A percentile compares a stretch with the other conserved stretches of the same genome.
Conservation (phyloP, 2,329 filamentous ascomycete genomes). For the Colletotrichum sublineola region DNA sequence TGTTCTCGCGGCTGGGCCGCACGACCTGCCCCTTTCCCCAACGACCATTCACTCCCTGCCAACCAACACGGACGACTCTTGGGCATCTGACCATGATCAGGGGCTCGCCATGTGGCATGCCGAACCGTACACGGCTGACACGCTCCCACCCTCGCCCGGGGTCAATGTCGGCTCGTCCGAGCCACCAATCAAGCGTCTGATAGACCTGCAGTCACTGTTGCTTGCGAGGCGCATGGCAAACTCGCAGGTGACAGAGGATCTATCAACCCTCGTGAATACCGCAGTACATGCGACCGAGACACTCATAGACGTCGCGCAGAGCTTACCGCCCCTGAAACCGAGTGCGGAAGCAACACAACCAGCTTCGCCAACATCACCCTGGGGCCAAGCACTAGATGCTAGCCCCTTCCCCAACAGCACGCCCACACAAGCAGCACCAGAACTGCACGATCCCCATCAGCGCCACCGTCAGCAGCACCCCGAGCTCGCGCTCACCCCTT, state of each 20-base stretch:
- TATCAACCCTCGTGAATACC: slow-evolving; percentile 21
- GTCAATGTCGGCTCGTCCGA: slow-evolving; percentile 13
- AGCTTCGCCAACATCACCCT: slow-evolving; percentile 15
- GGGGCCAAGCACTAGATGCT: slow-evolving; percentile 22
- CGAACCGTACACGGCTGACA: slow-evolving; percentile 22
- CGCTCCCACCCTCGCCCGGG: slow-evolving; percentile 20
- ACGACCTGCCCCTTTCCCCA: slow-evolving; percentile 25
- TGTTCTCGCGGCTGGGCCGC: background rate
- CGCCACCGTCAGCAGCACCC: slow-evolving; percentile 2
- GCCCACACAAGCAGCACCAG: background rate
- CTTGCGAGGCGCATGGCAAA: slow-evolving; percentile 7
- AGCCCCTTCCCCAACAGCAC: background rate
- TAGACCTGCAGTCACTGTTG: slow-evolving; percentile 23
- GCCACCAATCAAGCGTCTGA: slow-evolving; percentile 19
- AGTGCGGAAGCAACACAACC: slow-evolving; percentile 30
- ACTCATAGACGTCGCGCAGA: slow-evolving; percentile 32
- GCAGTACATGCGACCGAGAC: slow-evolving; percentile 35
- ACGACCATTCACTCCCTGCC: slow-evolving; percentile 27
- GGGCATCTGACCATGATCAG: slow-evolving; percentile 24
- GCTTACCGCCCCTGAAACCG: slow-evolving; percentile 14
- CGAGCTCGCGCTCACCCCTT: slow-evolving; percentile 21
- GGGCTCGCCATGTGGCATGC: background rate
- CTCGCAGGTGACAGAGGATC: slow-evolving; percentile 16
- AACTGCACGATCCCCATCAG: background rate
- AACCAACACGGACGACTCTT: slow-evolving; percentile 20